Base-by-base conservation (phyloP, 2,329 filamentous ascomycete species). In the Grosmannia clavigera region DNA sequence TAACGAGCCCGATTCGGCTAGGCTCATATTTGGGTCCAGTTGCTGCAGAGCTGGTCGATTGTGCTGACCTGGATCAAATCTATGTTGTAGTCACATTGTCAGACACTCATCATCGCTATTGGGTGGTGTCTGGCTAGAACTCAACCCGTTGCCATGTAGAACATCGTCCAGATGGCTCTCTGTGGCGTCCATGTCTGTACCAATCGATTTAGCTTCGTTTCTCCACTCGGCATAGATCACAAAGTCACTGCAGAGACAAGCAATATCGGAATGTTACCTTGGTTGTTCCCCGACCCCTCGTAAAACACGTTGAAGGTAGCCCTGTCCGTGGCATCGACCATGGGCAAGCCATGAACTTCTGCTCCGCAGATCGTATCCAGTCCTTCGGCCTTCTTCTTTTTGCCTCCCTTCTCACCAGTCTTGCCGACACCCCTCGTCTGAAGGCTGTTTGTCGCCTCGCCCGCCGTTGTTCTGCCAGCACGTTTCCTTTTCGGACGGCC, bases 11-110 rank as follows among this genome's bases (percentile, higher is more conserved):
- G 58, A 25, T 2, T 61, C 61, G 3, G 59, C 46, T 12, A 63
- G 52, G 19, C 62, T 40, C 48, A 64, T n/a, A 57, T 66, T 66
- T 3, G 61, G 57, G 50, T 65, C 61, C 1, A 64, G 56, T 12
- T 61, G 62, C n/a, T 66, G 65, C 25, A 66, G 54, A 27, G 58
- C 59, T 7, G 60, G 43, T 2, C 64, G 62, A 27, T 56, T 38
- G 1, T 58, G 57, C 2, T 59, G 58, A 11, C n/a, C 6, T 1
- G 61, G 31, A n/a, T 60, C 60, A 57, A 62, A 61, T 5, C 64
- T 66, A 25, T 29, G 22, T 4, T 22, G 22, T 22, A 22, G 51
- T 38, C 19, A 35, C 38, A 29, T 54, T 29, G 56, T 59, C 43
- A 60, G 53, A 43, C 31, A 35, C 31, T 43, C 14, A 3, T 40